Evolutionary conservation across 78 protist species (phyloP), one percentile per base, ranked within the genome.

Genomic region (Dictyostelium intermedium): DNA sequence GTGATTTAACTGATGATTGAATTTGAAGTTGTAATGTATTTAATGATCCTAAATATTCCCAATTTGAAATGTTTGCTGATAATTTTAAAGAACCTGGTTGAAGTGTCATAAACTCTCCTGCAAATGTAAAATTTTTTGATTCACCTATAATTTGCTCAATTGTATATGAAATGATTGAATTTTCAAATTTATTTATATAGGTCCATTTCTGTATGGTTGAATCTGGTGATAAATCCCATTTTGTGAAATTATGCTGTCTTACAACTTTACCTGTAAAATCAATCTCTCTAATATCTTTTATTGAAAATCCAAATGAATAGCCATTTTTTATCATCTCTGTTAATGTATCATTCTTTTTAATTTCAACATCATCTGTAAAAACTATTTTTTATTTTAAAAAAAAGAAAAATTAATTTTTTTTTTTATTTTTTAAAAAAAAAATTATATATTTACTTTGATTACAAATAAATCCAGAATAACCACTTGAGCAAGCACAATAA

Each of bases 21-120:
- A 78, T 45, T 34, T 47, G 27, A n/a, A 85, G 23, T 25, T 74
- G 45, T 56, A 85, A 20, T 20, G 76, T 76, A 63, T 85, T 85
- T 32, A 85, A 10, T 18, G 84, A 30, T 0, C 83, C 83, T 8
- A 74, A 50, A 80, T 35, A 85, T 11, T 78, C 60, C 92, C 92
- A 86, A 60, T 86, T 53, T 14, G 11, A 4, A 16, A 86, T 77
- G 8, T 9, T 50, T 32, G 78, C 84, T 5, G 92, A 5, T 5
- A 86, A n/a, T 25, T 86, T 86, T 5, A 86, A n/a, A 8, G 81
- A 18, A 63, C 72, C 69, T 1, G 41, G 60, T 10, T 74, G 25
- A 61, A 86, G 30, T 11, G 5, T 9, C 6, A 23, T 23, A 23
- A 23, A 9, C 23, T 60, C 47, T n/a, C 92, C 92, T 11, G 92